phyloP scores from a whole-genome alignment of 176 grass and related monocot species.

The Aegilops tauschii region DNA sequence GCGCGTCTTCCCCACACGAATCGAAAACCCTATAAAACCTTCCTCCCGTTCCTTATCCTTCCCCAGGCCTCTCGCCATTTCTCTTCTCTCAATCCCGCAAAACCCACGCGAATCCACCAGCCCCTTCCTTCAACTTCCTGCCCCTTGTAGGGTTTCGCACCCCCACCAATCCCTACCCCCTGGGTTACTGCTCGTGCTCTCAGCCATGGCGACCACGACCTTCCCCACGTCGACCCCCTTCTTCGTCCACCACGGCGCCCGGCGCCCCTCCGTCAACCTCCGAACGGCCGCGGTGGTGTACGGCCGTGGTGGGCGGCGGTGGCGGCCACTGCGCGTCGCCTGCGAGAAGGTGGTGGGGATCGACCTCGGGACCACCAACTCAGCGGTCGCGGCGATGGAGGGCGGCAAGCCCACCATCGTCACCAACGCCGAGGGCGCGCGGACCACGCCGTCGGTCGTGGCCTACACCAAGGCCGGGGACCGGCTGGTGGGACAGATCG shows the following conservation, averaged over 20 bases:
- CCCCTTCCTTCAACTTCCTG: background rate
- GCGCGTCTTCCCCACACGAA: slow-evolving; percentile 4
- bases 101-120: slow-evolving; percentile 4
- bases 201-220: slow-evolving; percentile 37
- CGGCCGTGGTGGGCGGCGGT: slow-evolving; percentile 31
- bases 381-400: slow-evolving; percentile 74
- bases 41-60: slow-evolving; percentile 39
- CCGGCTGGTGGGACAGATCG: slow-evolving; percentile 75
- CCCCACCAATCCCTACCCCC: background rate
- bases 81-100: background rate
- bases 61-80: slow-evolving; percentile 42
- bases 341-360: slow-evolving; percentile 78
- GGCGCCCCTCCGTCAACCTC: slow-evolving; percentile 16
- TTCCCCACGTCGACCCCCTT: slow-evolving; percentile 43
- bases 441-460: slow-evolving; percentile 81
- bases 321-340: slow-evolving; percentile 51
- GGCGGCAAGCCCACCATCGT: slow-evolving; percentile 81
- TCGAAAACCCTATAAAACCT: slow-evolving; percentile 22
- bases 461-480: slow-evolving; percentile 75
- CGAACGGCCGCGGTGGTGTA: slow-evolving; percentile 24
- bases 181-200: background rate
- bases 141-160: slow-evolving; percentile 31
- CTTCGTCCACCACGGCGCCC: slow-evolving; percentile 27
- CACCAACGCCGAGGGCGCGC: slow-evolving; percentile 79
- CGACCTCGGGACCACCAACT: slow-evolving; percentile 88